Percentiles rank a stretch among this genome's conserved stretches.
These are phyloP conservation scores for Botrytis paeoniae DNA, from an alignment of 2,329 filamentous ascomycete species.

Conservation along the genomic window DNA sequence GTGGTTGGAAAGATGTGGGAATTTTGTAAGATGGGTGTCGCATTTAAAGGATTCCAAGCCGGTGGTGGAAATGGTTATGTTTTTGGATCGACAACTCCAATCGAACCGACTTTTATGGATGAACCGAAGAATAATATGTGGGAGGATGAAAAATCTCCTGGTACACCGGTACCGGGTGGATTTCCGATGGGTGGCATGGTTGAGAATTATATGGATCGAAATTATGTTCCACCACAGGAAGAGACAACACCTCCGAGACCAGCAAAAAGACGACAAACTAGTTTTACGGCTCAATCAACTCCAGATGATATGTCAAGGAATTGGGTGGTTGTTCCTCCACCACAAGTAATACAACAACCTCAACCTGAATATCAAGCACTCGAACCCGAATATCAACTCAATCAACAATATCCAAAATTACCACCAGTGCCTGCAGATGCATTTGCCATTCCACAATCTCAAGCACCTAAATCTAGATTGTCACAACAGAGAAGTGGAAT, in stretches of 20 bases:
- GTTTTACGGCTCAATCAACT: conserved; percentile 38
- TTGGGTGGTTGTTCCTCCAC: conserved; percentile 63
- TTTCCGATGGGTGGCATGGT: background rate
- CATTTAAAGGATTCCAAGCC: conserved; percentile 80
- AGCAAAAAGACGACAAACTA: conserved; percentile 49
- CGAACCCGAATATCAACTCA: background rate
- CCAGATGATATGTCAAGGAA: conserved; percentile 58
- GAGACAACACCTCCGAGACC: conserved; percentile 42
- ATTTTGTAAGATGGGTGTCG: conserved; percentile 65
- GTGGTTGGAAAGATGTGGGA: conserved; percentile 77
- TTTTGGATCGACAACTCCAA: conserved; percentile 1
- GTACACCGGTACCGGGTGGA: conserved; percentile 6
- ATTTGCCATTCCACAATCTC: conserved; percentile 4
- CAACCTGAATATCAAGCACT: background rate
- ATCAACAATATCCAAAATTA: conserved; percentile 6
- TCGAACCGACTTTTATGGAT: background rate
- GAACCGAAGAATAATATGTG: conserved; percentile 25
- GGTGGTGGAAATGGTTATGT: conserved; percentile 72
- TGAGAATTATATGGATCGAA: conserved; percentile 40
- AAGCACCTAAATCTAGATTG: background rate
- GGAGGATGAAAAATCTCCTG: conserved; percentile 24
- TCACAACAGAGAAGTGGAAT: conserved; percentile 22
- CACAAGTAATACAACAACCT: background rate
- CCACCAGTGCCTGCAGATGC: conserved; percentile 22
- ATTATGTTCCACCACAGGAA: conserved; percentile 34